A percentile compares a stretch with the other conserved stretches of the same genome.
These are phyloP conservation scores for Globisporangium sylvaticum DNA, from an alignment of 352 stramenopile species.

Conservation along the genomic window DNA sequence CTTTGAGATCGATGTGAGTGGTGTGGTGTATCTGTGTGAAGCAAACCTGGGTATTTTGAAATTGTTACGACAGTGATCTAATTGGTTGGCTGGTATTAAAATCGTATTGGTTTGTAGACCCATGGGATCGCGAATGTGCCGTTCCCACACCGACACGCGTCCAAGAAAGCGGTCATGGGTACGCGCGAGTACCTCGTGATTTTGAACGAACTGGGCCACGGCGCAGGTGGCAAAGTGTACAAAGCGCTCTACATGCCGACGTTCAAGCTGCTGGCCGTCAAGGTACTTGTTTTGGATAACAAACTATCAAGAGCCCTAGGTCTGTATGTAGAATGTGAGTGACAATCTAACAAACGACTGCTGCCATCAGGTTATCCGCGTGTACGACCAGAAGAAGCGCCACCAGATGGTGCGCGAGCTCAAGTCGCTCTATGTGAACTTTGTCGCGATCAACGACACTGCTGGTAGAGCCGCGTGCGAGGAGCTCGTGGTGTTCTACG, in stretches of 20 bases:
- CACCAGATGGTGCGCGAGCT: slow-evolving; percentile 87
- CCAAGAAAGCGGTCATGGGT: slow-evolving; percentile 23
- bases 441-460: slow-evolving; percentile 57
- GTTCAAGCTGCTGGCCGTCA: slow-evolving; percentile 87
- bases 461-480: slow-evolving; percentile 47
- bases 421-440: slow-evolving; percentile 83
- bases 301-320: too few species aligned
- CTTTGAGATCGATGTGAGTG: slow-evolving; percentile 79
- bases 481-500: slow-evolving; percentile 89
- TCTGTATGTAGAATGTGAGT: too few species aligned
- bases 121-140: slow-evolving; percentile 68
- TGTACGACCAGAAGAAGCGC: slow-evolving; percentile 86
- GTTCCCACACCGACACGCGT: slow-evolving; percentile 35
- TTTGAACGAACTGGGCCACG: slow-evolving; percentile 72
- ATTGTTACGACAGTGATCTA: background rate
- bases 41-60: background rate
- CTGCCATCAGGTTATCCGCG: slow-evolving; percentile 53
- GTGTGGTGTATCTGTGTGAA: background rate
- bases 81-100: background rate
- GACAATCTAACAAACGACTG: background rate
- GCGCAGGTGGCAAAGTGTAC: slow-evolving; percentile 86
- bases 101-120: slow-evolving; percentile 34
- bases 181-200: slow-evolving; percentile 69
- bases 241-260: slow-evolving; percentile 88
- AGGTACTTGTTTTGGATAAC: too few species aligned